phyloP scores from a whole-genome alignment of 176 grass and related monocot genomes.

The Alopecurus myosuroides region DNA sequence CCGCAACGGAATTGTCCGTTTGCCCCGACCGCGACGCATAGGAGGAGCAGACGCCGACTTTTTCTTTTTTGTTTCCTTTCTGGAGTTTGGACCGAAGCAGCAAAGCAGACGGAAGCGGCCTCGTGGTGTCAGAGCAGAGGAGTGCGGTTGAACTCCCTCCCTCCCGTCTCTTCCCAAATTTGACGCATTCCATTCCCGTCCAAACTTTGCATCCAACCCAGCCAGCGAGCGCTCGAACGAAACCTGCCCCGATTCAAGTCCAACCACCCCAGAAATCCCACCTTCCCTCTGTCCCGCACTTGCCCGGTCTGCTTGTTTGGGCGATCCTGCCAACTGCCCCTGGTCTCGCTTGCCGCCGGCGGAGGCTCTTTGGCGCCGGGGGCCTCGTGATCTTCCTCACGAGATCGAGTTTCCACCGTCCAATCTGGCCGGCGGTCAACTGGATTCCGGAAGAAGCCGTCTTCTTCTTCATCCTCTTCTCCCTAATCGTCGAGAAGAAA shows the following conservation, averaged over 20 bases:
- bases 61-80: not conserved
- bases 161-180: not conserved
- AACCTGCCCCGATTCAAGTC: not conserved
- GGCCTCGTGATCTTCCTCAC: not conserved
- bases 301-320: not conserved
- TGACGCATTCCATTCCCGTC: constrained; percentile 18
- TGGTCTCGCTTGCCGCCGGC: not conserved
- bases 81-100: not conserved
- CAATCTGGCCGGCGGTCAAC: not conserved
- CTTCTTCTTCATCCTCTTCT: not conserved
- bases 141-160: not conserved
- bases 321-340: not conserved
- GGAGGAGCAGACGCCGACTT: not conserved
- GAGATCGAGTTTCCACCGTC: not conserved
- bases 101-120: not conserved
- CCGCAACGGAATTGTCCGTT: not conserved
- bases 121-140: not conserved
- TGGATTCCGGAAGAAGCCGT: not conserved
- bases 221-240: not conserved
- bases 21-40: not conserved
- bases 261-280: not conserved
- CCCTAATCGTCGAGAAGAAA: not conserved
- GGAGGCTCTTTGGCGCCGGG: not conserved
- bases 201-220: not conserved
- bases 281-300: not conserved